These are phyloP conservation scores for Penicillium sp. DNA, from an alignment of 2,329 filamentous ascomycete species.

Conservation along the genomic window DNA sequence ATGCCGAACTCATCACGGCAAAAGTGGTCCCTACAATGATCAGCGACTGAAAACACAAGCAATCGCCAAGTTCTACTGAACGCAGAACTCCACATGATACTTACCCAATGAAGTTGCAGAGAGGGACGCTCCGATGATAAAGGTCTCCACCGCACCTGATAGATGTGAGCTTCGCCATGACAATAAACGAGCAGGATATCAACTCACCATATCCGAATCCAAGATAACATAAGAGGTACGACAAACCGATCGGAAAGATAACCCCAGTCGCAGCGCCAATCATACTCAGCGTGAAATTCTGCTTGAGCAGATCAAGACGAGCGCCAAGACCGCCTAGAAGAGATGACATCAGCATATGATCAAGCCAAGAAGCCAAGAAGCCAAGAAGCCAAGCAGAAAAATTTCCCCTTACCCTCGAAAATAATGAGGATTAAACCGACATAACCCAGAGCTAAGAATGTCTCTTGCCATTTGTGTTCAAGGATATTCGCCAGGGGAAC, in stretches of 20 bases:
- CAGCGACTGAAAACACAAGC: neutral
- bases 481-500: conserved; percentile 44
- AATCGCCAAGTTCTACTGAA: neutral
- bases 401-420: conserved; percentile 36
- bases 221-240: conserved; percentile 41
- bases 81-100: no score
- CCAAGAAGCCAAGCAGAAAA: conserved; percentile 1
- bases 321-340: conserved; percentile 42
- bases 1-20: conserved; percentile 27
- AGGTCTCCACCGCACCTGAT: conserved; percentile 29
- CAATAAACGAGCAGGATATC: neutral
- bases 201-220: conserved; percentile 43
- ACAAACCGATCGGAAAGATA: conserved; percentile 44
- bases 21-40: conserved; percentile 25
- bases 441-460: conserved; percentile 46
- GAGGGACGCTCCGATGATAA: conserved; percentile 28
- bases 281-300: conserved; percentile 42
- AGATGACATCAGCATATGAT: neutral
- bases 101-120: conserved; percentile 30
- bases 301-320: conserved; percentile 44
- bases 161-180: conserved; percentile 3
- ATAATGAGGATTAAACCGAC: conserved; percentile 48
- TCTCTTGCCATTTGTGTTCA: conserved; percentile 41
- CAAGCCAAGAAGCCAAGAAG: neutral
- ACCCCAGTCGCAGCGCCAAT: conserved; percentile 43